phyloP scores from a whole-genome alignment of 129 eudicot genomes.

The Pulicaria dysenterica region DNA sequence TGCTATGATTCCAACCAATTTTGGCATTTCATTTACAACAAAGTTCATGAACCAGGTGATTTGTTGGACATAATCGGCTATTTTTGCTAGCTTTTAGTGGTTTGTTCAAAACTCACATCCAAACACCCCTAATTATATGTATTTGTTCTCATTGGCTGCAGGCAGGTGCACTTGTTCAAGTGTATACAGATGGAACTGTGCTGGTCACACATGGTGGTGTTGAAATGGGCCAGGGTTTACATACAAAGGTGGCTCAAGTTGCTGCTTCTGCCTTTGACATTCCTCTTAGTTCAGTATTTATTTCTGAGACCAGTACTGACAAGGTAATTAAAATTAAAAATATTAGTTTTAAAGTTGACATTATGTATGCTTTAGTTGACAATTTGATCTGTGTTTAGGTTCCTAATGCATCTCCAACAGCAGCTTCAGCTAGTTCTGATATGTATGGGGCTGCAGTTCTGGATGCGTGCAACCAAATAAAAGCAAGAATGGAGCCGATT shows the following conservation, averaged over 20 bases:
- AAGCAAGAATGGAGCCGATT: conserved; percentile 89
- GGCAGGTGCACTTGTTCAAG: conserved; percentile 99
- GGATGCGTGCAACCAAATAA: conserved; percentile 94
- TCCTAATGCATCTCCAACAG: conserved; percentile 98
- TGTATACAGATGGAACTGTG: conserved; percentile 96
- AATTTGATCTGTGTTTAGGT: conserved; percentile 49
- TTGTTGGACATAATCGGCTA: not conserved
- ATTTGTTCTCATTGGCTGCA: conserved; percentile 28
- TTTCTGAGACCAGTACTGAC: conserved; percentile 98
- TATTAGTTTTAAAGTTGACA: not conserved
- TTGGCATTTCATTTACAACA: conserved; percentile 87
- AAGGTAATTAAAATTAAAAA: conserved; percentile 51
- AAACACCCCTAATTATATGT: not conserved
- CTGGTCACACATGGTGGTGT: conserved; percentile 99
- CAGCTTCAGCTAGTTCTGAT: conserved; percentile 99
- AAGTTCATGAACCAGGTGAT: conserved; percentile 93
- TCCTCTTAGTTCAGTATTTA: conserved; percentile 85
- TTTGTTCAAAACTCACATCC: not conserved
- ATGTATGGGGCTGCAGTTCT: conserved; percentile 97
- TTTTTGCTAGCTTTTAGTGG: not conserved
- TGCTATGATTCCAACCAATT: conserved; percentile 83
- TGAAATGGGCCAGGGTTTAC: conserved; percentile 99
- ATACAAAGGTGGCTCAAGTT: conserved; percentile 93
- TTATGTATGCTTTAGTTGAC: conserved; percentile 7
- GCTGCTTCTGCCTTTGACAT: conserved; percentile 90